phyloP scores from a whole-genome alignment of 1,284 basidiomycete genomes.

The Cutaneotrichosporon sp. region DNA sequence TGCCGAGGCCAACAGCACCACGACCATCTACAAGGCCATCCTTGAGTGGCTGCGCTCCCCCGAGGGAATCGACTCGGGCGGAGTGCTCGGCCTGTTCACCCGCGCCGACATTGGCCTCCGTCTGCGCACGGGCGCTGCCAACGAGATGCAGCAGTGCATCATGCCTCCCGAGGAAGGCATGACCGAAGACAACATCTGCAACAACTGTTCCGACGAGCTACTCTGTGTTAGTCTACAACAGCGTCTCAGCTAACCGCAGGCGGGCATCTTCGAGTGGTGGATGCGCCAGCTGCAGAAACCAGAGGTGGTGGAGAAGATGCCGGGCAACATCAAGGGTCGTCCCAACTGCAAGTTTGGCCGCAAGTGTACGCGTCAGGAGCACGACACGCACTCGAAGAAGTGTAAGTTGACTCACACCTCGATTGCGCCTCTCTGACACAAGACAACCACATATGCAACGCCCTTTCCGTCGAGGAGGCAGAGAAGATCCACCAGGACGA shows the following conservation, averaged over 20 bases:
- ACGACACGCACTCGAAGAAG: slow-evolving; percentile 24
- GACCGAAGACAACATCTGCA: slow-evolving; percentile 19
- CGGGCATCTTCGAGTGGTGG: slow-evolving; percentile 32
- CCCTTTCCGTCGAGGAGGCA: slow-evolving; percentile 21
- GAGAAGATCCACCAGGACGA: slow-evolving; percentile 26
- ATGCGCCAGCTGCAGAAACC: slow-evolving; percentile 29
- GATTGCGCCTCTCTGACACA: not conserved
- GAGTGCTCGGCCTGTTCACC: slow-evolving; percentile 28
- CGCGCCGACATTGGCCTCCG: slow-evolving; percentile 28
- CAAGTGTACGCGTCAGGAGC: slow-evolving; percentile 26
- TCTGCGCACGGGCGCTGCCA: slow-evolving; percentile 26
- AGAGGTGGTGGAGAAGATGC: slow-evolving; percentile 18
- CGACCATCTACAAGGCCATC: slow-evolving; percentile 20
- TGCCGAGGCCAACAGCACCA: not conserved
- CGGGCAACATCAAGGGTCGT: slow-evolving; percentile 13
- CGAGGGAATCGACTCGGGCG: slow-evolving; percentile 23
- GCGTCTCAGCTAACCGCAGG: slow-evolving; percentile 16
- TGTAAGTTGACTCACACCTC: slow-evolving; percentile 15
- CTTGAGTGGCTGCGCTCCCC: slow-evolving; percentile 24
- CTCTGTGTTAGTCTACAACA: slow-evolving; percentile 18
- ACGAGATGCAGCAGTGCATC: slow-evolving; percentile 27
- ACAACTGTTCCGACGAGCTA: slow-evolving; percentile 29
- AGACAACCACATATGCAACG: slow-evolving; percentile 32
- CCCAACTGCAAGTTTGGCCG: slow-evolving; percentile 30
- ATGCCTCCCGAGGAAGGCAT: slow-evolving; percentile 17